Conservation (phyloP, 129 eudicot species). For the Centella asiatica region DNA sequence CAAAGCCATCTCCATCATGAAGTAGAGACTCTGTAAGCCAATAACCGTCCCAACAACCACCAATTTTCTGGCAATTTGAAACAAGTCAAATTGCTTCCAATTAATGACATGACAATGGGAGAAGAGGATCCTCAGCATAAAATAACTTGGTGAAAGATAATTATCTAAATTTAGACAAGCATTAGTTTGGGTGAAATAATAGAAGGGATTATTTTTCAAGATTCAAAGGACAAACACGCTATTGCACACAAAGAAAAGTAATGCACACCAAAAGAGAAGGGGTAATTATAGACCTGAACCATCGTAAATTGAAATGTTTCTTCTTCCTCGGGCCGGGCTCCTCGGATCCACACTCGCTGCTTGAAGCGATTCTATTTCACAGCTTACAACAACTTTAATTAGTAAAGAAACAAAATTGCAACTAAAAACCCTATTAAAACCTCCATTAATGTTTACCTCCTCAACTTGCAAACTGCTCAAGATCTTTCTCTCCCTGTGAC, state of each 20-base stretch:
- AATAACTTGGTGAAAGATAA: background rate
- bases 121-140: background rate
- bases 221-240: background rate
- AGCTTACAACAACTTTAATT: constrained; percentile 9
- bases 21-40: constrained; percentile 93
- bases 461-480: constrained; percentile 65
- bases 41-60: constrained; percentile 96
- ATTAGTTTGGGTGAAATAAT: background rate
- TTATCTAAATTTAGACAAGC: background rate
- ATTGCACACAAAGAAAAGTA: background rate
- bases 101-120: background rate
- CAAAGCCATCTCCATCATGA: constrained; percentile 86
- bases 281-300: constrained; percentile 52
- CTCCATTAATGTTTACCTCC: constrained; percentile 36
- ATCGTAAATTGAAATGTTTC: constrained; percentile 80
- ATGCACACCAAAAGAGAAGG: constrained; percentile 1
- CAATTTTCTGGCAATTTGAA: constrained; percentile 56
- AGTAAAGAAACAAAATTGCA: background rate
- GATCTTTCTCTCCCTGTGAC: constrained; percentile 84
- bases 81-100: background rate
- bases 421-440: background rate
- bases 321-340: constrained; percentile 90
- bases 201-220: too few species aligned
- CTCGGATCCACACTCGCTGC: constrained; percentile 85
- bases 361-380: constrained; percentile 53